Evolutionary conservation across 2,329 filamentous ascomycete genomes (phyloP), one percentile per base, ranked within the genome.

Genomic region (Alternaria hordeiaustralica): DNA sequence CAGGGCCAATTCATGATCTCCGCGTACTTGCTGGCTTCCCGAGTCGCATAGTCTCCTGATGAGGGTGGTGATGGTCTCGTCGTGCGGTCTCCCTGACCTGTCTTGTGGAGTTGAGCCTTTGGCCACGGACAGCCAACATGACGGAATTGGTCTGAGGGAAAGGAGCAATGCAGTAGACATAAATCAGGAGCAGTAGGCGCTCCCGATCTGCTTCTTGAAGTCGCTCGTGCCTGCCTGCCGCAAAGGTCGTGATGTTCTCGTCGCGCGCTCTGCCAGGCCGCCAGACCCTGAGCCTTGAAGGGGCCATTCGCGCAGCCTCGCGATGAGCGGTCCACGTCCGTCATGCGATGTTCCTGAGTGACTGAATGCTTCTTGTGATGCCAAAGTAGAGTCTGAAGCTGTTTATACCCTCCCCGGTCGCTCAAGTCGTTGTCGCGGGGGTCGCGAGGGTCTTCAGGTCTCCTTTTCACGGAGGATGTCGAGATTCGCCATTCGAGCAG

Each of bases 281-380:
- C 49, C 13, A 15, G 20, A 51, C 28, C 15, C 15, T 13, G 21
- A 2, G 2, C 28, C 49, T 21, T 23, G 49, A 6, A 36, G 7
- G 13, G 2, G 28, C 13, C 28, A 23, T 36, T 2, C 2, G 28
- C n/a, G 23, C 18, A 36, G 18, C 28, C 28, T 21, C 20, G 21
- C 13, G 6, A 6, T 3, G 13, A n/a, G 8, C 28, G 0, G 18
- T 23, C 49, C 6, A 6, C 3, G 49, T 36, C 3, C 0, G n/a
- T 51, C 49, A 15, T 36, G 8, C 3, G 13, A 51, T 51, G 28
- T 6, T 12, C 13, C 2, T 23, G 12, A 7, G 20, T 51, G 5
- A 5, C 3, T 11, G 0, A 1, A 2, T 3, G 30, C 2, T 10
- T 21, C 13, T 2, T 30, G 20, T 23, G 28, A 51, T n/a, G 3